Conservation (phyloP, 176 grass and related monocot species). For the Bothriochloa decipiens region DNA sequence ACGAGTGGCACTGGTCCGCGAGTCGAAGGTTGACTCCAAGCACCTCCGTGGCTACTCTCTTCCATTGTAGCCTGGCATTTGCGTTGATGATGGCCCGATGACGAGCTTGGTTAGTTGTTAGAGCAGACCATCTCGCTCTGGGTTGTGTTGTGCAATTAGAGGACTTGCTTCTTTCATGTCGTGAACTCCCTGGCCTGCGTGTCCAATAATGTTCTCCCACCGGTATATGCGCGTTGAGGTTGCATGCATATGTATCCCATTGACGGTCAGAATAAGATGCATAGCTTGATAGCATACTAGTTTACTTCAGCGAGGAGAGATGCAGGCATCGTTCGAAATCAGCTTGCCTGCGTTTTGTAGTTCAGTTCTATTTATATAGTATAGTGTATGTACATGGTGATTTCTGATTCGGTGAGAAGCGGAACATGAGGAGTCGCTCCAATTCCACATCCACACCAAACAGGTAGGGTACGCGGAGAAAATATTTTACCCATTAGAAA, state of each 20-base stretch:
- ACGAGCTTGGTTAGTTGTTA: slow-evolving; percentile 12
- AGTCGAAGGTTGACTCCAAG: slow-evolving; percentile 83
- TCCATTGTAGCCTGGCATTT: slow-evolving; percentile 36
- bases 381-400: no score
- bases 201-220: neutral
- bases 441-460: no score
- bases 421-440: neutral
- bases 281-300: neutral
- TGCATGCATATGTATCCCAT: slow-evolving; percentile 16
- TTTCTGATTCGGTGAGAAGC: neutral
- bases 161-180: neutral
- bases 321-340: neutral
- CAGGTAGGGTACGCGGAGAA: no score
- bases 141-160: neutral
- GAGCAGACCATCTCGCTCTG: neutral
- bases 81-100: neutral
- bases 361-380: no score
- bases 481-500: no score
- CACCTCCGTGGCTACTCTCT: slow-evolving; percentile 72
- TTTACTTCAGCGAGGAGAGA: neutral
- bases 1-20: slow-evolving; percentile 68
- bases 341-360: neutral
- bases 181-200: neutral
- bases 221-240: neutral
- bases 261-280: slow-evolving; percentile 29